A percentile compares a stretch with the other conserved stretches of the same genome.
These are phyloP conservation scores for Lachnellula willkommii DNA, from an alignment of 2,329 filamentous ascomycete species.

Conservation along the genomic window DNA sequence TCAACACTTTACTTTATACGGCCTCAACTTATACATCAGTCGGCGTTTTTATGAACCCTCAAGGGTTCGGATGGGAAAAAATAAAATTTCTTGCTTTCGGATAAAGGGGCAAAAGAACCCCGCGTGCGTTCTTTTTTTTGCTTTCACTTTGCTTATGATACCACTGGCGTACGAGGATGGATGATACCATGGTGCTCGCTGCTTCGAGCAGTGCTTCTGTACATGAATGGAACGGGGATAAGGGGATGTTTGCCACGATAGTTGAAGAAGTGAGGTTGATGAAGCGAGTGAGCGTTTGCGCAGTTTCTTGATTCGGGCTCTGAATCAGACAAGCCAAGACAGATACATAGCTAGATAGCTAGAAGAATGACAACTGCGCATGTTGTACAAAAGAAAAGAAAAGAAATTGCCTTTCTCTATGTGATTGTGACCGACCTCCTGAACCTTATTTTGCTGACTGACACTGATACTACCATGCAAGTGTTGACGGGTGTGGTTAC, in stretches of 20 bases:
- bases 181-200: conserved; percentile 27
- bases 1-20: no score
- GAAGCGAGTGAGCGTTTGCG: not conserved
- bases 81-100: conserved; percentile 7
- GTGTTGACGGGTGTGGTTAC: no score
- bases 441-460: no score
- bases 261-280: not conserved
- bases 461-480: no score
- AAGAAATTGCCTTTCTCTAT: no score
- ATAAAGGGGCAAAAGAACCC: not conserved
- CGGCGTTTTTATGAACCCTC: conserved; percentile 21
- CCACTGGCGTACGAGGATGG: conserved; percentile 15
- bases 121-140: not conserved
- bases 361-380: no score
- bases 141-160: conserved; percentile 18
- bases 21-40: conserved; percentile 17
- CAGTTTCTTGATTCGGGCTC: not conserved
- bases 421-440: no score
- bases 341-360: not conserved
- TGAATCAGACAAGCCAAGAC: not conserved
- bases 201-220: not conserved
- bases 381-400: no score
- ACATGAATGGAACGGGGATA: not conserved
- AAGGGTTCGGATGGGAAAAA: conserved; percentile 17
- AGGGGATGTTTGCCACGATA: conserved; percentile 2